Conservation (phyloP, 208 protist genomes). For the Leishmania mexicana region DNA sequence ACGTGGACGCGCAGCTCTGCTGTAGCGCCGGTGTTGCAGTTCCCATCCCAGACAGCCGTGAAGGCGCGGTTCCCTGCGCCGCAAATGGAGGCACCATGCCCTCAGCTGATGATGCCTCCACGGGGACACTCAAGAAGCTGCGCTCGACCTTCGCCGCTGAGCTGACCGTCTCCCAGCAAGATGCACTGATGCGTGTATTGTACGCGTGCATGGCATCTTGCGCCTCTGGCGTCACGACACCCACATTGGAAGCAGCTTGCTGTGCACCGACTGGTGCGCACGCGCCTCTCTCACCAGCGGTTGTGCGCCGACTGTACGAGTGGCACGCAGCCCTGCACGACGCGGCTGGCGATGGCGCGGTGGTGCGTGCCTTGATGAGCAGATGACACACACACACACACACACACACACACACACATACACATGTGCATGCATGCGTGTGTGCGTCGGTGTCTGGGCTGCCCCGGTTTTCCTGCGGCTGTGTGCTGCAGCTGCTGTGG, state of each 20-base stretch:
- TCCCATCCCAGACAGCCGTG: not conserved
- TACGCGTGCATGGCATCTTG: constrained; percentile 22
- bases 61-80: not conserved
- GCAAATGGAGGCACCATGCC: not conserved
- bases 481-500: not conserved
- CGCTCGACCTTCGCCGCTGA: not conserved
- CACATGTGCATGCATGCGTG: too few species aligned
- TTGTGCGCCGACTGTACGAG: constrained; percentile 3
- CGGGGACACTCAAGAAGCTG: not conserved
- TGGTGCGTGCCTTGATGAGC: constrained; percentile 17
- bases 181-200: constrained; percentile 22
- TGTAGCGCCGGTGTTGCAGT: not conserved
- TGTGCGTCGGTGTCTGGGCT: not conserved
- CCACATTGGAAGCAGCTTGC: not conserved
- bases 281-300: constrained; percentile 1
- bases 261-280: not conserved
- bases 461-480: not conserved
- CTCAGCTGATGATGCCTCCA: not conserved
- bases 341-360: constrained; percentile 17
- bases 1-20: not conserved
- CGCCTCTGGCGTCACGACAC: not conserved
- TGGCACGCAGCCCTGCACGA: constrained; percentile 20
- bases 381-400: not conserved
- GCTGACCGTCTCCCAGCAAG: constrained; percentile 16
- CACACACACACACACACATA: not conserved